Evolutionary conservation across 805 yeast species (phyloP).

Genomic region (Ogataea neopini): DNA sequence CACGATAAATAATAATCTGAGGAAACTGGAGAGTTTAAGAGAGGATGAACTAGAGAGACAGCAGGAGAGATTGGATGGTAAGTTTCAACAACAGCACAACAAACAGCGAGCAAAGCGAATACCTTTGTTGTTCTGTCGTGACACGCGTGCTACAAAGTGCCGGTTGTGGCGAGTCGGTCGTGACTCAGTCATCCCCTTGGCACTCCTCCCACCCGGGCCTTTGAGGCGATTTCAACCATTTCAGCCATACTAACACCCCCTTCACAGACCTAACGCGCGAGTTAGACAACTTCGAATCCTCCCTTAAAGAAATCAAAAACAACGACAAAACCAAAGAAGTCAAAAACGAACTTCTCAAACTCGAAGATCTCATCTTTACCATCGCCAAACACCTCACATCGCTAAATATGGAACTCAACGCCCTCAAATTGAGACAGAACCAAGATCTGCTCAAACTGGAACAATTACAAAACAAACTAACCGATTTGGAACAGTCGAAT

Average conservation of each 20-base stretch:
- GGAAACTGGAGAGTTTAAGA: conserved; percentile 19
- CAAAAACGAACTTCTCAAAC: conserved; percentile 33
- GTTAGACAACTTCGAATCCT: conserved; percentile 19
- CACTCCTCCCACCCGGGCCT: too few relatives aligned
- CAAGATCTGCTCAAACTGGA: conserved; percentile 39
- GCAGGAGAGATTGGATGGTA: conserved; percentile 17
- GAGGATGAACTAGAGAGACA: conserved; percentile 17
- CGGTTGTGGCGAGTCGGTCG: too few relatives aligned
- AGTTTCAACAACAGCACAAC: too few relatives aligned
- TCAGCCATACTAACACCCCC: conserved; percentile 10
- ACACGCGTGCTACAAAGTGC: too few relatives aligned
- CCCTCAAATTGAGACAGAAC: conserved; percentile 39
- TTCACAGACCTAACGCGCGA: conserved; percentile 18
- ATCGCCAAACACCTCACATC: conserved; percentile 55
- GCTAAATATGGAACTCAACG: conserved; percentile 46
- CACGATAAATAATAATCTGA: conserved; percentile 19
- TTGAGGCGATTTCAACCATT: too few relatives aligned
- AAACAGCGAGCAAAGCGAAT: too few relatives aligned
- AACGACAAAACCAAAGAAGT: conserved; percentile 34
- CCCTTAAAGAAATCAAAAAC: conserved; percentile 29
- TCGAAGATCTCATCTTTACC: conserved; percentile 49
- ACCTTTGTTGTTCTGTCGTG: too few relatives aligned
- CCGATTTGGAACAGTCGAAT: conserved; percentile 19
- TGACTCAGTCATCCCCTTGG: too few relatives aligned
- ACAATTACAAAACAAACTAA: conserved; percentile 32